Conservation (phyloP, 176 grass and related monocot genomes). For the Alopecurus myosuroides region DNA sequence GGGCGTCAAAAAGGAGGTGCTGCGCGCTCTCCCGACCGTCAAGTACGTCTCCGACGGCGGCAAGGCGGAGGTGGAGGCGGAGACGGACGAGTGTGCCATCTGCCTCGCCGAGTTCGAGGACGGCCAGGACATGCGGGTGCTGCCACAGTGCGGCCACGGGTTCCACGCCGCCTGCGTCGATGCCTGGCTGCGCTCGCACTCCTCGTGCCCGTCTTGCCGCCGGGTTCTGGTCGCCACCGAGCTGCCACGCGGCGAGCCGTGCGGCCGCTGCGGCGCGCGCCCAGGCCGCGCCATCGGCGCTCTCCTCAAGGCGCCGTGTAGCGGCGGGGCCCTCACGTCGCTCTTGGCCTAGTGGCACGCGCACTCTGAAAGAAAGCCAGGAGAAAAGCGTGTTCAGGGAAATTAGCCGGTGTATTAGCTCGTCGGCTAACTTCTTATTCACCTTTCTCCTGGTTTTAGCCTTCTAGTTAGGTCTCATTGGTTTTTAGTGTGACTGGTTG, state of each 20-base stretch:
- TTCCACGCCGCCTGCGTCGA: conserved; percentile 70
- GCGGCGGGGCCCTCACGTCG: conserved; percentile 14
- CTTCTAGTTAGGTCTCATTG: conserved; percentile 5
- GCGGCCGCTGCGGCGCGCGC: conserved; percentile 36
- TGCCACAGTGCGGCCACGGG: conserved; percentile 64
- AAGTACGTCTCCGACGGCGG: conserved; percentile 26
- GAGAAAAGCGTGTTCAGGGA: background rate
- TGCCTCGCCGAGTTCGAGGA: conserved; percentile 62
- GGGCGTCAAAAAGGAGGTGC: conserved; percentile 60
- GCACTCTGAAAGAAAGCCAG: conserved; percentile 10
- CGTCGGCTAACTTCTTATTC: background rate
- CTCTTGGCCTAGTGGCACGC: conserved; percentile 28
- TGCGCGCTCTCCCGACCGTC: conserved; percentile 42
- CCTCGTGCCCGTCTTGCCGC: conserved; percentile 75
- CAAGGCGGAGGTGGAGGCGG: conserved; percentile 5
- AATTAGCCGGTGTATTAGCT: background rate
- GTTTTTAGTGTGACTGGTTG: conserved; percentile 29
- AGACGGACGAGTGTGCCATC: conserved; percentile 60
- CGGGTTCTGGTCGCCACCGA: conserved; percentile 37
- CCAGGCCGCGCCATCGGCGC: conserved; percentile 12
- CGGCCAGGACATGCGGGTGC: conserved; percentile 53
- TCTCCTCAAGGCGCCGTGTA: conserved; percentile 33
- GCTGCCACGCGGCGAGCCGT: conserved; percentile 30
- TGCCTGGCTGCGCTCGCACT: conserved; percentile 60
- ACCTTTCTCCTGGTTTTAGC: conserved; percentile 3